A percentile compares a stretch with the other conserved stretches of the same genome.
These are phyloP conservation scores for Claviceps sp. DNA, from an alignment of 2,329 filamentous ascomycete genomes.

Conservation along the genomic window DNA sequence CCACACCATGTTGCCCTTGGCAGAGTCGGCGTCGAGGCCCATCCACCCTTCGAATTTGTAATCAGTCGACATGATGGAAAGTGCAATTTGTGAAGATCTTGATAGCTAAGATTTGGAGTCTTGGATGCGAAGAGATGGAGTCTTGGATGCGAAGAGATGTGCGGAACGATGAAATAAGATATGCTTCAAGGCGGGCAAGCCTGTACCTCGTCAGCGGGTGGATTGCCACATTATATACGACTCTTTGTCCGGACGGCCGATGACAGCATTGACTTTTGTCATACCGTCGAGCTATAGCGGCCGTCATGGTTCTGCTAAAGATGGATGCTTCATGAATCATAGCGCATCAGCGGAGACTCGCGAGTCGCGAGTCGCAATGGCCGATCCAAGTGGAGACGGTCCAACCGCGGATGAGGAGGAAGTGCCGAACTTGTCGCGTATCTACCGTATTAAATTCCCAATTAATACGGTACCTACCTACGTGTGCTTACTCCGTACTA, in stretches of 20 bases:
- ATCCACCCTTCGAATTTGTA: constrained; percentile 41
- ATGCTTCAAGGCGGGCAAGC: fast-evolving
- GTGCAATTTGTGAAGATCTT: background rate
- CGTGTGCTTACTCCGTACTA: too few relatives aligned
- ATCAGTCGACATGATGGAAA: constrained; percentile 14
- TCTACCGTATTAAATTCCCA: too few relatives aligned
- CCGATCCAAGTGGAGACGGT: background rate
- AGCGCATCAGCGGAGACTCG: background rate
- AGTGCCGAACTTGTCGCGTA: background rate
- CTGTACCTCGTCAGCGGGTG: too few relatives aligned
- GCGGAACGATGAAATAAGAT: background rate
- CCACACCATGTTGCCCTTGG: constrained; percentile 41
- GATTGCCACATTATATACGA: background rate
- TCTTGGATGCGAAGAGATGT: too few relatives aligned
- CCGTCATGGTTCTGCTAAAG: background rate
- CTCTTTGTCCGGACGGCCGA: background rate
- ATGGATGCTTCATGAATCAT: background rate
- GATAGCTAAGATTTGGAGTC: too few relatives aligned
- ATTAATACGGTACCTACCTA: too few relatives aligned
- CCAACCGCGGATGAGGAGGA: background rate
- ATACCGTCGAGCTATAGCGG: background rate
- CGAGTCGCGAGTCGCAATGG: too few relatives aligned
- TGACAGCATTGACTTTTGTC: constrained; percentile 1
- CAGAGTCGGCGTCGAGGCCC: constrained; percentile 25
- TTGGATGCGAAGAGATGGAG: too few relatives aligned